phyloP scores from a whole-genome alignment of 129 eudicot species.

The Arctium minus region DNA sequence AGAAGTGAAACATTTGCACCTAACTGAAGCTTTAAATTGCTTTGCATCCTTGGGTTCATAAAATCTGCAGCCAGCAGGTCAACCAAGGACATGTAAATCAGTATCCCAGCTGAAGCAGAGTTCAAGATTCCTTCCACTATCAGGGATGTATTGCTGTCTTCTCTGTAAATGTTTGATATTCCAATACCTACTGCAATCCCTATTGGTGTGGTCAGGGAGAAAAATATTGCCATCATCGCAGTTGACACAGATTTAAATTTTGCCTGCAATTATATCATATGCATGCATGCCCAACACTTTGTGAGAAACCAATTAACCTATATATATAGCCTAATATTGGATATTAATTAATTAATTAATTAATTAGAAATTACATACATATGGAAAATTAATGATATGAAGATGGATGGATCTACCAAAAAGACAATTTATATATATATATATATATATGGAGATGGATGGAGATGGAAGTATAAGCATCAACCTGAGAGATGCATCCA shows the following conservation, averaged over 20 bases:
- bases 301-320: too few species aligned
- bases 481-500: constrained; percentile 77
- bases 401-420: too few species aligned
- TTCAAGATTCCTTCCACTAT: constrained; percentile 61
- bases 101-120: constrained; percentile 67
- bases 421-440: neutral
- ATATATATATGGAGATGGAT: neutral
- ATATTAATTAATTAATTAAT: too few species aligned
- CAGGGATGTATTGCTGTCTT: constrained; percentile 53
- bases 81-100: constrained; percentile 78
- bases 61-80: constrained; percentile 85
- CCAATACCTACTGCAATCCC: constrained; percentile 75
- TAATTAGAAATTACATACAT: too few species aligned
- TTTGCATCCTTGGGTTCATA: constrained; percentile 67
- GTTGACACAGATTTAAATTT: constrained; percentile 52
- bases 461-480: neutral
- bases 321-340: too few species aligned
- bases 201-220: constrained; percentile 66
- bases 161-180: constrained; percentile 45
- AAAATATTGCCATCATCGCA: constrained; percentile 55
- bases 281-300: neutral
- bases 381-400: too few species aligned
- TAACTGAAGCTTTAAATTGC: constrained; percentile 56
- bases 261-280: constrained; percentile 36
- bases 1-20: constrained; percentile 65